Evolutionary conservation across 371 early-diverging fungal species (phyloP).

Genomic region (Smittium mucronatum): DNA sequence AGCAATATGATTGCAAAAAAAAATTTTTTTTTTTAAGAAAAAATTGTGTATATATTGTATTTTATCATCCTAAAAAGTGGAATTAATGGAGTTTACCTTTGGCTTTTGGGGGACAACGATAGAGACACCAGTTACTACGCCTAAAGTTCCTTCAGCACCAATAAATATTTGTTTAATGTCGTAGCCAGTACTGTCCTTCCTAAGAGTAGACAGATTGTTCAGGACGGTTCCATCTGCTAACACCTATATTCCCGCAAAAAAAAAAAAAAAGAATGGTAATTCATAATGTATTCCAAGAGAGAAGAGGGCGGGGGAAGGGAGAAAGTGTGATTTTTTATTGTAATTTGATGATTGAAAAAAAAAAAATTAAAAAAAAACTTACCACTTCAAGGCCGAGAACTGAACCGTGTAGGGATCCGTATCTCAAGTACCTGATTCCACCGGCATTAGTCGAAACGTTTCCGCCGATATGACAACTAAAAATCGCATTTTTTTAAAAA

Average conservation of each 20-base stretch:
- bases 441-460: constrained; percentile 95
- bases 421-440: constrained; percentile 77
- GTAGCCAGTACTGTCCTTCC: constrained; percentile 85
- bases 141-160: constrained; percentile 91
- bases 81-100: constrained; percentile 36
- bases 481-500: neutral
- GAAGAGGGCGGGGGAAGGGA: neutral
- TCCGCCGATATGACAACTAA: constrained; percentile 69
- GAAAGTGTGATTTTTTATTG: neutral
- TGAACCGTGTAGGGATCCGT: constrained; percentile 81
- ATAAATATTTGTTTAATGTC: constrained; percentile 92
- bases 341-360: neutral
- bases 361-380: neutral
- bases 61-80: neutral
- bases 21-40: neutral
- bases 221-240: constrained; percentile 80
- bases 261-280: neutral
- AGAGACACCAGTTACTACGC: constrained; percentile 79
- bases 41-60: neutral
- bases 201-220: constrained; percentile 59
- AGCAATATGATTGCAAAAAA: neutral
- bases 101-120: constrained; percentile 58
- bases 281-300: neutral
- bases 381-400: constrained; percentile 69
- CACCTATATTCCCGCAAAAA: constrained; percentile 30